Evolutionary conservation across 305 asterid genomes (phyloP), one percentile per base, ranked within the genome.

Genomic region (Solanum hybrid): DNA sequence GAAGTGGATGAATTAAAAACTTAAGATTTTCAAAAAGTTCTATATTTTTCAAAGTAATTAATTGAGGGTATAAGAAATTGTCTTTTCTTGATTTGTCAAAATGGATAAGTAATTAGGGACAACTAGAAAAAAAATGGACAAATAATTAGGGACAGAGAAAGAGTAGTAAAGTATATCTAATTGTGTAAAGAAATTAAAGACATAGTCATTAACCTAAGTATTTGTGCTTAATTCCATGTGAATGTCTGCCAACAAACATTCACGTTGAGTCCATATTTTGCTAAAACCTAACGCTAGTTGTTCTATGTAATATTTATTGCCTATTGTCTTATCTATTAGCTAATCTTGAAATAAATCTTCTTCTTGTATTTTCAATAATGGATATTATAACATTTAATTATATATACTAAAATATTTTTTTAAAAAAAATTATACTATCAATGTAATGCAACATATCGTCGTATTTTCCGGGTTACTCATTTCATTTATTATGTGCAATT

Each of bases 201-300:
- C 61, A 45, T 45, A 15, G 61, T 45, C 2, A 45, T 14, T 31
- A 51, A 51, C 78, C 77, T 72, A 86, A 89, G 86, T 80, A 81
- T 89, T 91, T 89, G 91, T 87, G 91, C 88, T 88, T 78, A 78
- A 33, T 78, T 91, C 91, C 93, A 93, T 92, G 95, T 94, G 96
- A 95, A 95, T 95, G 95, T 93, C 92, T 91, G 90, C 94, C 94
- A 96, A 95, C 98, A 95, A 96, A 95, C 97, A 96, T 95, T 95
- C 98, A 95, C 96, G 97, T 96, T 84, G 98, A 85, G 88, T 57
- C 75, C 38, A 32, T 45, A 68, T 85, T 93, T 93, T 91, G 88
- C 92, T 87, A 92, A 92, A 92, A 95, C 95, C 94, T 91, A 95
- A 91, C 94, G 91, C 96, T 95, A 90, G 78, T 29, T 86, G 51